These are phyloP conservation scores for Phytophthora tubulina DNA, from an alignment of 352 stramenopile genomes.

Conservation along the genomic window DNA sequence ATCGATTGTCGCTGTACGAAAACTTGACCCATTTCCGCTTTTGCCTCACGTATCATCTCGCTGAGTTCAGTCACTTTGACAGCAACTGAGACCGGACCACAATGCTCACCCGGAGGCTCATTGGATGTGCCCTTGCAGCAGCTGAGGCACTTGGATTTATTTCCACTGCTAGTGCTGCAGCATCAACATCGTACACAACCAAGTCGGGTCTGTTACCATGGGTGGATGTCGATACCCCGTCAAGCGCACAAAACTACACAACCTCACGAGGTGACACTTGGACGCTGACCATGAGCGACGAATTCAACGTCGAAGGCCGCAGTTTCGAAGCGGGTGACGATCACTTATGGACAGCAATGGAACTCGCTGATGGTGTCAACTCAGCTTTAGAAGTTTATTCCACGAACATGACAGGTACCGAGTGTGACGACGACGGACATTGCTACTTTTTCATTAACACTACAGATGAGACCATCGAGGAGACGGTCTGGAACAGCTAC, in stretches of 20 bases:
- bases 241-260: slow-evolving; percentile 42
- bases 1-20: slow-evolving; percentile 1
- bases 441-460: slow-evolving; percentile 76
- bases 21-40: slow-evolving; percentile 19
- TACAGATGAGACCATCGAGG: slow-evolving; percentile 49
- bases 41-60: slow-evolving; percentile 1
- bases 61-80: too few relatives aligned
- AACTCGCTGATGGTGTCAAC: slow-evolving; percentile 72
- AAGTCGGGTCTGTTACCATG: slow-evolving; percentile 61
- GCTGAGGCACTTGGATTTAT: not conserved
- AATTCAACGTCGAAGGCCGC: slow-evolving; percentile 72
- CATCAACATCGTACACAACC: slow-evolving; percentile 38
- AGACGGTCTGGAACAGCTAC: slow-evolving; percentile 73
- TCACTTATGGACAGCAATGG: slow-evolving; percentile 93
- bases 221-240: slow-evolving; percentile 64
- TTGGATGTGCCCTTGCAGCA: not conserved
- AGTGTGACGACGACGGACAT: slow-evolving; percentile 22
- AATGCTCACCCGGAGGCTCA: slow-evolving; percentile 17
- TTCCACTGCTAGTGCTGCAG: slow-evolving; percentile 5
- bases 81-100: not conserved
- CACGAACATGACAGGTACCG: slow-evolving; percentile 57
- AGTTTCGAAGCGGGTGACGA: slow-evolving; percentile 93
- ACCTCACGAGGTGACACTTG: slow-evolving; percentile 56
- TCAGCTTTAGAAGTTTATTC: slow-evolving; percentile 66
- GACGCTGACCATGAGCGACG: slow-evolving; percentile 86